Conservation (phyloP, 352 stramenopile genomes). For the Phytophthora foliorum region DNA sequence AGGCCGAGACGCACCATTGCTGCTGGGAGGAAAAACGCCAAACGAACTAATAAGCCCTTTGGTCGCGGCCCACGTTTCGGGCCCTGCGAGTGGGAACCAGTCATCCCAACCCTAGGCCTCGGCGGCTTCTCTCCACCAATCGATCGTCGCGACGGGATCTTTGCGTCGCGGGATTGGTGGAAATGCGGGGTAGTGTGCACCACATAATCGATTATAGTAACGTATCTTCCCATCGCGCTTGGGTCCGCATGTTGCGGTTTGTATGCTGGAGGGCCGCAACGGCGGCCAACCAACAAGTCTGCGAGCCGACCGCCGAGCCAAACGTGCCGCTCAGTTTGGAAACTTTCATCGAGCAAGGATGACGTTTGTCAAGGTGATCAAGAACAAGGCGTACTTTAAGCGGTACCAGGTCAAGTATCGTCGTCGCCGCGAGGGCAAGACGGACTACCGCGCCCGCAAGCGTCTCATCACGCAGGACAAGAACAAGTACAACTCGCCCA, state of each 20-base stretch:
- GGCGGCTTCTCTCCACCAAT: constrained; percentile 50
- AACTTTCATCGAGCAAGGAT: constrained; percentile 79
- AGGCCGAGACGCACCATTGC: constrained; percentile 71
- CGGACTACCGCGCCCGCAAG: constrained; percentile 99
- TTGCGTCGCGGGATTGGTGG: constrained; percentile 38
- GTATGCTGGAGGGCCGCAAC: constrained; percentile 18
- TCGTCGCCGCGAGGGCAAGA: constrained; percentile 98
- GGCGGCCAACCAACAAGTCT: constrained; percentile 33
- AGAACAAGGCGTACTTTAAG: constrained; percentile 99
- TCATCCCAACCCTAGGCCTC: constrained; percentile 67
- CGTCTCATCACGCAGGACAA: constrained; percentile 99
- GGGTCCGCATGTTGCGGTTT: constrained; percentile 22
- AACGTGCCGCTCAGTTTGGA: constrained; percentile 56
- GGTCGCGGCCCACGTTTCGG: background rate
- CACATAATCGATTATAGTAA: background rate
- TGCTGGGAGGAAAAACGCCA: constrained; percentile 86
- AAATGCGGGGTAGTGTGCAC: constrained; percentile 27
- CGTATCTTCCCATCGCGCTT: background rate
- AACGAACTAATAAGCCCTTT: constrained; percentile 77
- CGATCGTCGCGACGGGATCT: background rate
- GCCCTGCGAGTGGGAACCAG: constrained; percentile 65
- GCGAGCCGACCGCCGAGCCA: background rate
- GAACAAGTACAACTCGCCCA: constrained; percentile 99
- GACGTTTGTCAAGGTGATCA: constrained; percentile 98
- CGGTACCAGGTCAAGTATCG: constrained; percentile 99